Percentiles rank a stretch among this genome's conserved stretches.
Evolutionary conservation across 2,329 filamentous ascomycete genomes (phyloP).

Genomic region (Blastomyces gilchristii): DNA sequence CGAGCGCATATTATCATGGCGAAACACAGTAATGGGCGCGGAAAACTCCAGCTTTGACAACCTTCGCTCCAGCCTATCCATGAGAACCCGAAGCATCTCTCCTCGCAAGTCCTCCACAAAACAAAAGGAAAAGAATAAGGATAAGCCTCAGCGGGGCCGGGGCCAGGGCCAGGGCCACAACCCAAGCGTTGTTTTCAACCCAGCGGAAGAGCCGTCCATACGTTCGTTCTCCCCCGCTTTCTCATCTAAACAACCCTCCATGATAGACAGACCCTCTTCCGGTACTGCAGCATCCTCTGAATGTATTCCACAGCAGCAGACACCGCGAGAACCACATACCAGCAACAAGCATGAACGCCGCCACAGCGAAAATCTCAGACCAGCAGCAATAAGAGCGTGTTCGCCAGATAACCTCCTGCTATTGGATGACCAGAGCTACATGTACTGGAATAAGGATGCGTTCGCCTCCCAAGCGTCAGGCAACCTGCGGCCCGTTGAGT

Average conservation of each 20-base stretch:
- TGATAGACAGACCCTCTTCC: constrained; percentile 4
- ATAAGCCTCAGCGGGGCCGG: constrained; percentile 8
- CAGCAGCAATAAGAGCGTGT: not conserved
- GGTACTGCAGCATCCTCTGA: constrained; percentile 10
- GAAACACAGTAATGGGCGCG: constrained; percentile 54
- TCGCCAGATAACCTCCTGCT: constrained; percentile 38
- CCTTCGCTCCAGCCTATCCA: constrained; percentile 20
- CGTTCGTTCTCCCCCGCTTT: constrained; percentile 20
- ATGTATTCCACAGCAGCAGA: not conserved
- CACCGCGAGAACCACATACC: not conserved
- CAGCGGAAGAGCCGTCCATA: constrained; percentile 19
- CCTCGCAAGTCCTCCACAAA: constrained; percentile 35
- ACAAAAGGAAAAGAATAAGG: constrained; percentile 6
- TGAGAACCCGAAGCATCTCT: constrained; percentile 38
- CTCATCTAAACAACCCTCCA: not conserved
- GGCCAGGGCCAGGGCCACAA: not conserved
- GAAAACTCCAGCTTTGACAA: constrained; percentile 42
- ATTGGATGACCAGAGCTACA: constrained; percentile 42
- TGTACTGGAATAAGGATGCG: constrained; percentile 43
- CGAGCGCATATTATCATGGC: constrained; percentile 82
- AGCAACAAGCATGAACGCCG: not conserved
- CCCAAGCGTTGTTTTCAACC: not conserved
- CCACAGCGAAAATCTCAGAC: not conserved
- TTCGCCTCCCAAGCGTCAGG: constrained; percentile 31
- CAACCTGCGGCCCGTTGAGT: constrained; percentile 16